Evolutionary conservation across 2,329 filamentous ascomycete species (phyloP), one percentile per base, ranked within the genome.

Genomic region (Metarhizium robertsii): DNA sequence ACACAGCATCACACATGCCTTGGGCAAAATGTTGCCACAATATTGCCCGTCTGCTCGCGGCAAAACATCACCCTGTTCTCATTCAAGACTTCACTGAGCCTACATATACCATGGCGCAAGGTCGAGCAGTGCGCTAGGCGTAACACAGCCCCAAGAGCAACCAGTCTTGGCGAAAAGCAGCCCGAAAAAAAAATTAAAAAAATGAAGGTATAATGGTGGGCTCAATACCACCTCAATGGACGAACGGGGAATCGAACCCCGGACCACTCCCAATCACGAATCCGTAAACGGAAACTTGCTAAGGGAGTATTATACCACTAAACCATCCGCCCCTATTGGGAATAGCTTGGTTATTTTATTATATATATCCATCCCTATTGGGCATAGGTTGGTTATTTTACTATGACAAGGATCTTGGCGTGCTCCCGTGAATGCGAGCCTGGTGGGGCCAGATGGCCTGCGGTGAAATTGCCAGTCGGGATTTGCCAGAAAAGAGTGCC

Each of bases 161-260:
- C 20, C 20, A 4, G 25, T 25, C 25, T 25, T 1, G 25, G 25
- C 25, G 25, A 25, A 25, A 25, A 25, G 25, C 25, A 25, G 25
- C 3, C 25, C 25, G 25, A 25, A 25, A 25, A 25, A 25, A 25
- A 34, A 34, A 34, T n/a, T 11, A 14, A 40, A 40, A 40, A 40
- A 16, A 40, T 40, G 6, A 40, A 40, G 43, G 53, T 32, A 47
- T 14, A 32, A 52, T 52, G 25, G 34, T 49, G 54, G 54, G 14
- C 13, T 52, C 10, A 0, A 55, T 18, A 55, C 54, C 54, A 53
- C 50, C 36, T 20, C 1, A 8, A 18, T 60, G 59, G 59, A 60
- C 59, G 53, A 56, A 59, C 59, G 54, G 59, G 59, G 59, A 60
- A 60, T 60, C 59, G 58, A 61, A 61, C 59, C 59, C 58, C 54